Evolutionary conservation across 768 basidiomycete genomes (phyloP).

Genomic region (Mrakia hoshinonis): DNA sequence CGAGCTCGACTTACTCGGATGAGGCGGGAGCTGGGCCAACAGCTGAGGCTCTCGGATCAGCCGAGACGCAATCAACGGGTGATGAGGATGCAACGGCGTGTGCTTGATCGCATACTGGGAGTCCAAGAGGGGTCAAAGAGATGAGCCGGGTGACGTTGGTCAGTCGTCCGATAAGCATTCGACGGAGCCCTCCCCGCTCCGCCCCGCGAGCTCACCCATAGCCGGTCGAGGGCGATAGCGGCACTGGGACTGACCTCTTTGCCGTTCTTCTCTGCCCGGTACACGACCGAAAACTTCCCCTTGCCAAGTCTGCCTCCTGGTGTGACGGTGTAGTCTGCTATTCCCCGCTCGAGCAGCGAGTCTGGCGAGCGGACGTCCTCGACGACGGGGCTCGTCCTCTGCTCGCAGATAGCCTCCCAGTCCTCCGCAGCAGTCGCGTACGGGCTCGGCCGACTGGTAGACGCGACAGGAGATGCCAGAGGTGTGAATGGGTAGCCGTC

Average conservation of each 20-base stretch:
- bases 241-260: slow-evolving; percentile 34
- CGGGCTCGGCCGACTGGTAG: neutral
- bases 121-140: neutral
- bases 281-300: slow-evolving; percentile 45
- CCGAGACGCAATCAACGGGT: slow-evolving; percentile 44
- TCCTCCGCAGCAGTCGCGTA: slow-evolving; percentile 1
- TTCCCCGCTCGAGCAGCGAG: slow-evolving; percentile 37
- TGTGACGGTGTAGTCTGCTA: slow-evolving; percentile 42
- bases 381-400: neutral
- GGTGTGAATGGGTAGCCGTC: neutral
- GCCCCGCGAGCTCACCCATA: neutral
- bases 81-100: slow-evolving; percentile 44
- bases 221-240: neutral
- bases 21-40: slow-evolving; percentile 43
- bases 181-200: neutral
- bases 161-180: neutral
- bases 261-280: slow-evolving; percentile 39
- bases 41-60: slow-evolving; percentile 44
- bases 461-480: neutral
- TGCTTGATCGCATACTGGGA: slow-evolving; percentile 45
- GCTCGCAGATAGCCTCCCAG: slow-evolving; percentile 15
- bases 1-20: slow-evolving; percentile 36
- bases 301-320: slow-evolving; percentile 38
- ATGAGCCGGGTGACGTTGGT: neutral
- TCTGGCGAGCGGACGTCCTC: slow-evolving; percentile 37